Percentiles rank a stretch among this genome's conserved stretches.
Conservation (phyloP, 371 early-diverging fungal species). For the Haplosporangium sp. region DNA sequence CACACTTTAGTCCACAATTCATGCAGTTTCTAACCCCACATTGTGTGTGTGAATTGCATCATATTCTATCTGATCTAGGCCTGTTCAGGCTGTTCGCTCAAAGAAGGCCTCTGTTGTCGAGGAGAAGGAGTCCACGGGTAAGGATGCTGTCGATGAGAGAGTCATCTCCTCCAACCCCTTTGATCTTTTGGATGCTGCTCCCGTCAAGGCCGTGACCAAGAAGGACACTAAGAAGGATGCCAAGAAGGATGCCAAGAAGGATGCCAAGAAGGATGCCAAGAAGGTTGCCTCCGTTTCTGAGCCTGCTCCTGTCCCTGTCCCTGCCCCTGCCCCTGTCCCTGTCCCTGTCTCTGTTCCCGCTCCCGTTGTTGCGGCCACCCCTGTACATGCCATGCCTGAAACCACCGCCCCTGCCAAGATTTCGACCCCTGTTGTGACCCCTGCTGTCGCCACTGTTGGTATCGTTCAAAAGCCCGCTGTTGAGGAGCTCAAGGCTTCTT, state of each 20-base stretch:
- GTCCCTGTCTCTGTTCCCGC: not conserved
- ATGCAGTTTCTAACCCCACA: not conserved
- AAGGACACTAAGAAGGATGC: constrained; percentile 45
- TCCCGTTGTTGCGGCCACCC: not conserved
- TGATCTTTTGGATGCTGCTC: constrained; percentile 38
- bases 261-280: constrained; percentile 8
- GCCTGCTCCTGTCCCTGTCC: no score
- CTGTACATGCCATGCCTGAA: not conserved
- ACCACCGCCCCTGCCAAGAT: constrained; percentile 2
- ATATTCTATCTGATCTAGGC: constrained; percentile 5
- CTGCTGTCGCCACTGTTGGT: constrained; percentile 11
- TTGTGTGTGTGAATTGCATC: not conserved
- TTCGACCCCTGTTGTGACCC: constrained; percentile 6
- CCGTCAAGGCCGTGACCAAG: constrained; percentile 21
- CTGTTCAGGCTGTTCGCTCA: constrained; percentile 29
- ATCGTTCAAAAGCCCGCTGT: constrained; percentile 9
- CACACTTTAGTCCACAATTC: not conserved
- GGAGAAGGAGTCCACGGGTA: constrained; percentile 18
- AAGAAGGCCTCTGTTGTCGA: constrained; percentile 30
- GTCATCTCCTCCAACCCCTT: constrained; percentile 50
- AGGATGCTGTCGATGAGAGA: constrained; percentile 30
- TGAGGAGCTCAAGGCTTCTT: constrained; percentile 12
- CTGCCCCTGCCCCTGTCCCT: not conserved
- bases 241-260: constrained; percentile 4
- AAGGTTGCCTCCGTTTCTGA: no score